Conservation (phyloP, 495 filamentous ascomycete genomes). For the Xeromyces bisporus region DNA sequence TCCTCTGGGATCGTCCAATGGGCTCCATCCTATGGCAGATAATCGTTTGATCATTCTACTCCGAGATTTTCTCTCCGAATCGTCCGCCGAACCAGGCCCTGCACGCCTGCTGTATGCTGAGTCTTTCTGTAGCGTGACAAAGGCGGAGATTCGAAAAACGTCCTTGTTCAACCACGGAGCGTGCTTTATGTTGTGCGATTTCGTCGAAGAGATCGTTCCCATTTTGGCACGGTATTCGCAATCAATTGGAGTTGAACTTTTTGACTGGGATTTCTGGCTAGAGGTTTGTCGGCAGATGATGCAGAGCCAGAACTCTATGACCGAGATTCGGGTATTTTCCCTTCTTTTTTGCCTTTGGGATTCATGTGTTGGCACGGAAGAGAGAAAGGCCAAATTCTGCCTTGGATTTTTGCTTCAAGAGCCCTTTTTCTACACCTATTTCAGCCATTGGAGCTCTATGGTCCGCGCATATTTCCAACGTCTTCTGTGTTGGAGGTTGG, state of each 20-base stretch:
- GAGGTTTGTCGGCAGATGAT: conserved; percentile 69
- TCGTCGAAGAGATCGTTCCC: conserved; percentile 62
- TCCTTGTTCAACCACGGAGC: conserved; percentile 76
- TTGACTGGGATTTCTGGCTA: conserved; percentile 86
- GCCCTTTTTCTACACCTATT: conserved; percentile 64
- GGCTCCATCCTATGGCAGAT: conserved; percentile 71
- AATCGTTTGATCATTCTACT: conserved; percentile 79
- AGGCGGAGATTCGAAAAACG: conserved; percentile 53
- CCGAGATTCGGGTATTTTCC: conserved; percentile 74
- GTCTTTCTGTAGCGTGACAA: conserved; percentile 56
- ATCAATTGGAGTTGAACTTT: conserved; percentile 24
- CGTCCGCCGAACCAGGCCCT: conserved; percentile 34
- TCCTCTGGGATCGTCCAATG: conserved; percentile 47
- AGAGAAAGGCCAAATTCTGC: conserved; percentile 56
- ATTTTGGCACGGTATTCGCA: conserved; percentile 42
- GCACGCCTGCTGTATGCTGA: conserved; percentile 61
- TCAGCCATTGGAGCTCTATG: conserved; percentile 98
- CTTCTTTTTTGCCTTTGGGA: conserved; percentile 77
- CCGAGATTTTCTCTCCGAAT: conserved; percentile 65
- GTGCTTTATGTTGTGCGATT: conserved; percentile 85
- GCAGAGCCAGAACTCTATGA: conserved; percentile 82
- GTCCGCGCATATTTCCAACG: conserved; percentile 92
- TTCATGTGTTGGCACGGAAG: conserved; percentile 45
- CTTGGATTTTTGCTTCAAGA: conserved; percentile 66
- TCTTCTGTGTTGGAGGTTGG: conserved; percentile 81